Evolutionary conservation across 2,329 filamentous ascomycete genomes (phyloP), one percentile per base, ranked within the genome.

Genomic region (Diaporthe citrichinensis): DNA sequence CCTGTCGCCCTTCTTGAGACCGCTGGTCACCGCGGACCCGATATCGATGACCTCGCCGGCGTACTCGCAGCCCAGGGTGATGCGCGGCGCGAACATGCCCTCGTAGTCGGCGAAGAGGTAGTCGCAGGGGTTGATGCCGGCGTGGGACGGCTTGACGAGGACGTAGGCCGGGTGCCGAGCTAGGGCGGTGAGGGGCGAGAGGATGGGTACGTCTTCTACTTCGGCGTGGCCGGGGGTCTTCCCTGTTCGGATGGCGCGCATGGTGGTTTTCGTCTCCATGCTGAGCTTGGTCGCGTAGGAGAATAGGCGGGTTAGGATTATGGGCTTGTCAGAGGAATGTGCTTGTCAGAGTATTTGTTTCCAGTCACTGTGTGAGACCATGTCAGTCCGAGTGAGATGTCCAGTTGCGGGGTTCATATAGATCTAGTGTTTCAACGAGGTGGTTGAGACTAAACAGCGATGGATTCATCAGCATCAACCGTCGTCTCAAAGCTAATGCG

Each of bases 61-160:
- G 53, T 55, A 55, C 25, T 55, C 53, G 53, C 53, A 55, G 5
- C 53, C 53, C 0, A 55, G n/a, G n/a, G 53, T 55, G 25, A 55
- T 55, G 12, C 25, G 25, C 0, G 53, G 53, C 25, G 53, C 25
- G 25, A 28, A 55, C 53, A 55, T 55, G 53, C 53, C 53, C 53
- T 55, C 53, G 53, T 55, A 55, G 53, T 55, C 53, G 53, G 25
- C 8, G 25, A 31, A 55, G 25, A 28, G 25, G 53, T 55, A 55
- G 53, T 55, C 53, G 25, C 53, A 55, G 25, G 53, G 53, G 25
- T 55, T 55, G 53, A 55, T 55, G 53, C 53, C 53, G 53, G 28
- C 53, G 14, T 55, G 3, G 25, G 25, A 15, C 14, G 53, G 53
- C 53, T 55, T 55, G 25, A 55, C 25, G 6, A 55, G n/a, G 53